A percentile compares a stretch with the other conserved stretches of the same genome.
Evolutionary conservation across 2,329 filamentous ascomycete genomes (phyloP).

Genomic region (Ophiocordyceps camponoti-saundersi): DNA sequence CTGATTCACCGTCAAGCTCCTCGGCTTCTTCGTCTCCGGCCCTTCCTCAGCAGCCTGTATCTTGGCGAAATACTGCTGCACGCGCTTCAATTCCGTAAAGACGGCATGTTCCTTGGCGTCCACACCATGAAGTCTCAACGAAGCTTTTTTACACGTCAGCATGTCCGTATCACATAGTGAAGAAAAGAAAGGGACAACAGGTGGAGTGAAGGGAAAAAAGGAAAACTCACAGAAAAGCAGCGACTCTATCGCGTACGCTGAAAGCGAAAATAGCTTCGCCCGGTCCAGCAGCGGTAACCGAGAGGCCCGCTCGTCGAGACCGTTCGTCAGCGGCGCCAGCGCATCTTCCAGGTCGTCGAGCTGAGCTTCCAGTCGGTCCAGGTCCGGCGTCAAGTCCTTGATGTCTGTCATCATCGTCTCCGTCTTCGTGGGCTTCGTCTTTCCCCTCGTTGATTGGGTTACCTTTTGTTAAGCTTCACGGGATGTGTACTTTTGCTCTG

Average conservation of each 20-base stretch:
- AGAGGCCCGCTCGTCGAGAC: conserved; percentile 49
- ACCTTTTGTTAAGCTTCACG: too few relatives aligned
- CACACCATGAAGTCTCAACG: conserved; percentile 60
- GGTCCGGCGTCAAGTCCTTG: conserved; percentile 44
- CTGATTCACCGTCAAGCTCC: too few relatives aligned
- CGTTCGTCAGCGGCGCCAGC: conserved; percentile 55
- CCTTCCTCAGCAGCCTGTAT: conserved; percentile 61
- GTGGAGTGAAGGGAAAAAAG: neutral
- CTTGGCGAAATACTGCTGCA: conserved; percentile 86
- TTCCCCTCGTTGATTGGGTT: neutral
- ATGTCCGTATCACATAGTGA: too few relatives aligned
- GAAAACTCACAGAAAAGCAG: conserved; percentile 59
- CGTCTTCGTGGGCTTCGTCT: neutral
- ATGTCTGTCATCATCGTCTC: conserved; percentile 19
- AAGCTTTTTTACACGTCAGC: conserved; percentile 24
- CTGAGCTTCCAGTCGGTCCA: conserved; percentile 60
- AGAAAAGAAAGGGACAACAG: too few relatives aligned
- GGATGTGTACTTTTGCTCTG: too few relatives aligned
- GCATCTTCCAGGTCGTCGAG: conserved; percentile 63
- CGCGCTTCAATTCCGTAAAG: conserved; percentile 68
- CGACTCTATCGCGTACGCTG: conserved; percentile 80
- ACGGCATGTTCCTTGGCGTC: conserved; percentile 75
- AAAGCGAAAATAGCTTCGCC: conserved; percentile 80
- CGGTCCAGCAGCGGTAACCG: conserved; percentile 86
- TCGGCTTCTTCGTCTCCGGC: conserved; percentile 27